Evolutionary conservation across 495 filamentous ascomycete genomes (phyloP).

Genomic region (Xylaria telfairii): DNA sequence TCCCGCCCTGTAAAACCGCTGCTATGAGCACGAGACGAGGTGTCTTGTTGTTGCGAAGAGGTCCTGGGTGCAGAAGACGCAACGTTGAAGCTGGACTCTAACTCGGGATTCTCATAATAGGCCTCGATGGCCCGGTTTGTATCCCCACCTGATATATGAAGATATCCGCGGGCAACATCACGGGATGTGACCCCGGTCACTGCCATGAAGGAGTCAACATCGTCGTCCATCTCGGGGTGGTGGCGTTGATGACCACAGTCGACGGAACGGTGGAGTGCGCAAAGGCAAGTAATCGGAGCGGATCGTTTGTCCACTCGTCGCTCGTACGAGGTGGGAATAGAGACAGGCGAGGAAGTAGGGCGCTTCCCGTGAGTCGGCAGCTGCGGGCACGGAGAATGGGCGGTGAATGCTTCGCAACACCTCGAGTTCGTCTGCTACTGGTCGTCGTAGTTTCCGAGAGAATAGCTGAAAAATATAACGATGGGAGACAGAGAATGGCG

Average conservation of each 20-base stretch:
- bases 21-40: constrained; percentile 33
- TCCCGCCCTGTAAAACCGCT: constrained; percentile 46
- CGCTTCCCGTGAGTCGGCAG: not conserved
- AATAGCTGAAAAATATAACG: too few species aligned
- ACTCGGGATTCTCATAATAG: constrained; percentile 83
- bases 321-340: not conserved
- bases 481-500: not conserved
- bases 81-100: constrained; percentile 53
- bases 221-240: constrained; percentile 69
- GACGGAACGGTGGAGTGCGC: not conserved
- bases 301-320: not conserved
- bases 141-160: constrained; percentile 81
- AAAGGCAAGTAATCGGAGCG: not conserved
- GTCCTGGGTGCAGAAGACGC: constrained; percentile 44
- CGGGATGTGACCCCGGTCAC: constrained; percentile 70
- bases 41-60: constrained; percentile 27
- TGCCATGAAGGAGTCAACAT: constrained; percentile 62
- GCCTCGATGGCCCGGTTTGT: constrained; percentile 85
- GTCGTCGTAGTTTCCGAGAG: too few species aligned
- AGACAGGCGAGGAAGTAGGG: not conserved
- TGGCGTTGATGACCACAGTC: not conserved
- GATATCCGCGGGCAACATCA: constrained; percentile 72
- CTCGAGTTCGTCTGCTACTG: not conserved
- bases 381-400: not conserved
- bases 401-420: not conserved